A percentile compares a stretch with the other conserved stretches of the same genome.
These are phyloP conservation scores for Pythium rishiriense DNA, from an alignment of 352 stramenopile species.

Conservation along the genomic window DNA sequence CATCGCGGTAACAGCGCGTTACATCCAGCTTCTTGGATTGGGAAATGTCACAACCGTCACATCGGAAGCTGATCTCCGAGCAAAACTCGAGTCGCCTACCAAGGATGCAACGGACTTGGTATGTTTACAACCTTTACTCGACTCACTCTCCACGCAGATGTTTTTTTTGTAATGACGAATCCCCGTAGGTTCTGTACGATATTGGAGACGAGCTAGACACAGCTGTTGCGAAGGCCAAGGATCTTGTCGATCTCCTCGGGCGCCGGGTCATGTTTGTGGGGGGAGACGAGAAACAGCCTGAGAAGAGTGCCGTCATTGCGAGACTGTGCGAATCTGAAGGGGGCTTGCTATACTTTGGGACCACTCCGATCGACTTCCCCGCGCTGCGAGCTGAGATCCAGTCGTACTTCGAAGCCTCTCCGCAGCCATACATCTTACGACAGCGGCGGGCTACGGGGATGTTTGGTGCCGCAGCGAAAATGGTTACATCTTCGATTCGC, in stretches of 20 bases:
- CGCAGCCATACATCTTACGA: slow-evolving; percentile 56
- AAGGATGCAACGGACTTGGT: slow-evolving; percentile 52
- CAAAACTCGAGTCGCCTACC: slow-evolving; percentile 34
- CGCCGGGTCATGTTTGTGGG: slow-evolving; percentile 60
- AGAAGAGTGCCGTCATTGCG: slow-evolving; percentile 36
- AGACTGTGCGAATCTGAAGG: slow-evolving; percentile 42
- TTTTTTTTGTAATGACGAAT: background rate
- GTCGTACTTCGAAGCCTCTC: slow-evolving; percentile 51
- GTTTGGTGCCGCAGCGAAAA: slow-evolving; percentile 25
- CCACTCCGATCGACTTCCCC: slow-evolving; percentile 59
- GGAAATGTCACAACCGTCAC: slow-evolving; percentile 45
- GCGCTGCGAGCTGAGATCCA: slow-evolving; percentile 55
- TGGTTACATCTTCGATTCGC: slow-evolving; percentile 39
- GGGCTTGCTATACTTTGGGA: slow-evolving; percentile 64
- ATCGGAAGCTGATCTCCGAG: slow-evolving; percentile 40
- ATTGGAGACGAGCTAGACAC: slow-evolving; percentile 48
- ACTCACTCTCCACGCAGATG: background rate
- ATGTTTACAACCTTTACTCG: background rate
- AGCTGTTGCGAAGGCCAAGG: slow-evolving; percentile 40
- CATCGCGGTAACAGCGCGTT: slow-evolving; percentile 52
- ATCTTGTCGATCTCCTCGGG: slow-evolving; percentile 39
- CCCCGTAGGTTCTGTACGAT: slow-evolving; percentile 59
- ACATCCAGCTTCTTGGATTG: slow-evolving; percentile 71
- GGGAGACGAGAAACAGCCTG: slow-evolving; percentile 37
- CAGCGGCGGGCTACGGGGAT: slow-evolving; percentile 29